Evolutionary conservation across 768 basidiomycete genomes (phyloP).

Genomic region (Boletus vermiculosoides): DNA sequence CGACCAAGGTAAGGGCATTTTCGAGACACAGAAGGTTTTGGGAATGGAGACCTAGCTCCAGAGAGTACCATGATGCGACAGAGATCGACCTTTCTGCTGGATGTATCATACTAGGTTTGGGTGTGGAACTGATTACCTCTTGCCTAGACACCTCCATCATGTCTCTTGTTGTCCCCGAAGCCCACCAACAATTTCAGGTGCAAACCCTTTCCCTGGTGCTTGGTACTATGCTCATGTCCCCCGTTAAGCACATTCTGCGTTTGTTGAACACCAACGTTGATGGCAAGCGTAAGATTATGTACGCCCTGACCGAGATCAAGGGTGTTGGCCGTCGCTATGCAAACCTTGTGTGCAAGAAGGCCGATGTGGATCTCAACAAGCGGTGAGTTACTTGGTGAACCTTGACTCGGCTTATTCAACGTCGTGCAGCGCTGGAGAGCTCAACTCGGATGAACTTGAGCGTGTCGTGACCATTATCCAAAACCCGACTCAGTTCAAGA

Average conservation of each 20-base stretch:
- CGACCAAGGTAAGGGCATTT: slow-evolving; percentile 28
- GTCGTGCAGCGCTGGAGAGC: slow-evolving; percentile 82
- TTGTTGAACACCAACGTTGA: slow-evolving; percentile 99
- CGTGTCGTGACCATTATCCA: slow-evolving; percentile 99
- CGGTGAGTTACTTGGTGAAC: slow-evolving; percentile 58
- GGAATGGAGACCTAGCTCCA: neutral
- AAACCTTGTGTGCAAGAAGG: slow-evolving; percentile 99
- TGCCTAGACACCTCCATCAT: slow-evolving; percentile 43
- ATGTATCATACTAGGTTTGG: slow-evolving; percentile 16
- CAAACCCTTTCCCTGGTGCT: slow-evolving; percentile 13
- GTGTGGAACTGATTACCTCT: slow-evolving; percentile 16
- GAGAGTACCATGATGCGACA: neutral
- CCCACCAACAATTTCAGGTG: slow-evolving; percentile 95
- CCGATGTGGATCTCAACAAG: slow-evolving; percentile 98
- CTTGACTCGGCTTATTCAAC: slow-evolving; percentile 4
- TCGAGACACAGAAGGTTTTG: neutral
- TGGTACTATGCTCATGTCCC: slow-evolving; percentile 2
- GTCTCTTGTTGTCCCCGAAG: slow-evolving; percentile 97
- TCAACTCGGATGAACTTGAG: slow-evolving; percentile 99
- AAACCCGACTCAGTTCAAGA: slow-evolving; percentile 99
- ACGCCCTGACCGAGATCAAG: slow-evolving; percentile 99
- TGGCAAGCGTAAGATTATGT: slow-evolving; percentile 99
- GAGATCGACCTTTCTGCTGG: slow-evolving; percentile 13
- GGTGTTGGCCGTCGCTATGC: slow-evolving; percentile 99
- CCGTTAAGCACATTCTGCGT: slow-evolving; percentile 91